These are phyloP conservation scores for Exophiala sideris DNA, from an alignment of 2,329 filamentous ascomycete genomes.

Conservation along the genomic window DNA sequence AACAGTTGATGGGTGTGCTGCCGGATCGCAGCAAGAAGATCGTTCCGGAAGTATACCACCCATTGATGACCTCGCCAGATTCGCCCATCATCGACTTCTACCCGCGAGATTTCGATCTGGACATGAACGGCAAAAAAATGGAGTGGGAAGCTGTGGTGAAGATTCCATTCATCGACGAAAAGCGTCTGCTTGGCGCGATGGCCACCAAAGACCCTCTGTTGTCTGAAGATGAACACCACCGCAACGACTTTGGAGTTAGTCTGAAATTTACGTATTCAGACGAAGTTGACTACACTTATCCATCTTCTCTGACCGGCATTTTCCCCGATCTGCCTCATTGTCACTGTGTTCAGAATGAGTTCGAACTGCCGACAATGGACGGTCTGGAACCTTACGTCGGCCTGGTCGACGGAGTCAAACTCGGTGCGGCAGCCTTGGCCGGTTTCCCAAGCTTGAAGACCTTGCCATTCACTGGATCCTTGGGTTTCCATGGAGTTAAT, in stretches of 20 bases:
- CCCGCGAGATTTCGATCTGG: conserved; percentile 90
- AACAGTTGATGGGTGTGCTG: conserved; percentile 97
- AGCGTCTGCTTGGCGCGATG: conserved; percentile 80
- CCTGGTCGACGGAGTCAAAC: conserved; percentile 75
- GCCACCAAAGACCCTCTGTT: conserved; percentile 74
- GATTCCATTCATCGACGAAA: conserved; percentile 97
- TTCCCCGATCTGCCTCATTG: conserved; percentile 87
- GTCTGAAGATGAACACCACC: conserved; percentile 70
- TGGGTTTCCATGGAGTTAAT: conserved; percentile 85
- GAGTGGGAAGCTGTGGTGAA: conserved; percentile 99
- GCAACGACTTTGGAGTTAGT: conserved; percentile 88
- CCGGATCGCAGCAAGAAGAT: conserved; percentile 97
- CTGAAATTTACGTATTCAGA: conserved; percentile 87
- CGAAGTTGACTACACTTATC: conserved; percentile 75
- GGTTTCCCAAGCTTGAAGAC: conserved; percentile 91
- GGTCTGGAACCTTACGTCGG: conserved; percentile 82
- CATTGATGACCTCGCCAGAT: conserved; percentile 83
- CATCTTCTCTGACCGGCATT: conserved; percentile 80
- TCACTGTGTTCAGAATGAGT: conserved; percentile 92
- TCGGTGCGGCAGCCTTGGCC: conserved; percentile 79
- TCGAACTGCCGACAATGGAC: conserved; percentile 88
- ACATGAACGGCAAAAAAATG: conserved; percentile 99
- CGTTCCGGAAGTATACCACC: conserved; percentile 80
- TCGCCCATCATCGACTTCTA: conserved; percentile 99
- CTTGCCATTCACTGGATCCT: conserved; percentile 73